Evolutionary conservation across 1,139 yeast genomes (phyloP), one percentile per base, ranked within the genome.

Genomic region (Debaryomyces subglobosus): DNA sequence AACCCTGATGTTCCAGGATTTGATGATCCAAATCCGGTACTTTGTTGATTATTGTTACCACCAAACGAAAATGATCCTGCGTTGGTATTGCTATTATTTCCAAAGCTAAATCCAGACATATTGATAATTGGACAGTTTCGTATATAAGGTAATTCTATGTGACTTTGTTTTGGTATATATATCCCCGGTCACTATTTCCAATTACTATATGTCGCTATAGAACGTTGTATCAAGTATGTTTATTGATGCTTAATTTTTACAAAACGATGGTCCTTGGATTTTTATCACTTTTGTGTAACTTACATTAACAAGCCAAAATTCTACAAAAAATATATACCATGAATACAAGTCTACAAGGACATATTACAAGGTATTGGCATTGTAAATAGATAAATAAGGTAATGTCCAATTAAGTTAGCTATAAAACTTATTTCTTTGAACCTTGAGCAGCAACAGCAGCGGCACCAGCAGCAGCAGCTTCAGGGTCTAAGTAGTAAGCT

Each of bases 371-470:
- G 18, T 4, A 30, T 5, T 32, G 33, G 8, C 9, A 12, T 15
- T 13, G 9, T 21, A 10, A n/a, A 4, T 35, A 35, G 25, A 35
- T 35, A 35, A 35, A 35, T 34, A 34, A 12, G 4, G 38, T 35
- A 13, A 24, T n/a, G 15, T 34, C n/a, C n/a, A 12, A 15, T 21
- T 18, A 20, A 32, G 3, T 4, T 30, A 13, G n/a, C 30, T 27
- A 39, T 20, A 27, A 27, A 53, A 12, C 39, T 55, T 72, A 73
- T 64, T 75, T 72, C 70, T 76, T 77, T 39, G 74, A 61, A 73
- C 98, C 98, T 81, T 92, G 98, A 67, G 90, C 90, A 64, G 98
- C 98, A 62, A 92, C 98, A 53, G 97, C 97, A 66, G 97, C 97
- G 59, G 98, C 98, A 81, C 98, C 98, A 52, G 97, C 97, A 58